Base-by-base conservation (phyloP, 2,329 filamentous ascomycete genomes). In the Aspergillus carbonarius region DNA sequence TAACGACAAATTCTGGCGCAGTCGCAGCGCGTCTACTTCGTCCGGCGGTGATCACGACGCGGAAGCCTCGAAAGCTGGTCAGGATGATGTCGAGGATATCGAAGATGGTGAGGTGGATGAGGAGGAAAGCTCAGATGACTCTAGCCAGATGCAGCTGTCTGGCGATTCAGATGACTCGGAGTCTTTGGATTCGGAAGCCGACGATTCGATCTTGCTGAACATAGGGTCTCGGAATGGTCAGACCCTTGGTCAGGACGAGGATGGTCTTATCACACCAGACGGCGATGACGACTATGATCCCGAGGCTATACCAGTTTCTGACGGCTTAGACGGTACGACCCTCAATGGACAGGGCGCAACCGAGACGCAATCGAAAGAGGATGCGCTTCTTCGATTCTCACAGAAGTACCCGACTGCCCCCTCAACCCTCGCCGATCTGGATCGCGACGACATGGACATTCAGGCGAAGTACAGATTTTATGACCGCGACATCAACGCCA, bases 141-240 rank as follows among this genome's bases (percentile, higher is more conserved):
- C 57, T 3, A 63, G 54, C 25, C 50, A 54, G 23, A 61, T 62
- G 54, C 51, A 61, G 35, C 23, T 60, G 8, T 71, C 71, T 9
- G 64, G 64, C 23, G 70, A 74, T 18, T 71, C 71, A 9, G 69
- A 70, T n/a, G 69, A 71, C 42, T 71, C 70, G 10, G 66, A 63
- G 15, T 72, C 72, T 23, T 30, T 70, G 47, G 70, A 66, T 39
- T 73, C 71, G 2, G 75, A 75, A 57, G 76, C 72, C 2, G 76
- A 76, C 52, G 72, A 77, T 54, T 76, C 74, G 0, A 78, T 80
- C 54, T 58, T 79, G 66, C 61, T 80, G 57, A 79, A 79, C 53
- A 66, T 79, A 50, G 72, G 74, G 30, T 60, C 65, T 5, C 54
- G 60, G 44, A 48, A 55, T 25, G 34, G 42, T 17, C 60, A 60